phyloP scores from a whole-genome alignment of 2,329 filamentous ascomycete species.

The Neofusicoccum laricinum region DNA sequence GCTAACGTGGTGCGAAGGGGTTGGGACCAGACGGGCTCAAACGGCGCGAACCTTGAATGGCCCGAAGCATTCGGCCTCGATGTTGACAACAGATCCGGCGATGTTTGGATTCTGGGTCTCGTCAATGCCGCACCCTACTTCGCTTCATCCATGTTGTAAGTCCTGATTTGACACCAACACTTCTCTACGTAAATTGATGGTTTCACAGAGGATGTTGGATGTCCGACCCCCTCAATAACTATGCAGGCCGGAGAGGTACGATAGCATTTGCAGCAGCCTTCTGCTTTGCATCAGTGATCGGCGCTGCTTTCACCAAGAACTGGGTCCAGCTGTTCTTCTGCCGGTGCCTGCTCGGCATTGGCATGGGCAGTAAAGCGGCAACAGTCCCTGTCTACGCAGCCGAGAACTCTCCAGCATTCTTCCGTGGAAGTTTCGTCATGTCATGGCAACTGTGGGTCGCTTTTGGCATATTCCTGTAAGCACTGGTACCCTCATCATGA shows the following conservation, averaged over 20 bases:
- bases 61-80: conserved; percentile 52
- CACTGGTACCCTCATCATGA: not conserved
- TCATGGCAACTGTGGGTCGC: conserved; percentile 63
- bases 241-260: conserved; percentile 67
- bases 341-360: conserved; percentile 71
- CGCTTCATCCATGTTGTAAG: conserved; percentile 58
- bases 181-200: not conserved
- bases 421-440: conserved; percentile 77
- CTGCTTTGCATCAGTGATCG: conserved; percentile 43
- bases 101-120: conserved; percentile 59
- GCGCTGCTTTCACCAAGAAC: conserved; percentile 63
- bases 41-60: conserved; percentile 59
- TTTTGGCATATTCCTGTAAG: conserved; percentile 15
- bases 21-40: conserved; percentile 56
- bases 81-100: not conserved
- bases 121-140: conserved; percentile 63
- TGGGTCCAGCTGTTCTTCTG: conserved; percentile 71
- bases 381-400: conserved; percentile 76
- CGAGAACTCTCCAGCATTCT: conserved; percentile 66
- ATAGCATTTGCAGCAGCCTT: conserved; percentile 76
- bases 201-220: conserved; percentile 61
- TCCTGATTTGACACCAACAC: conserved; percentile 19
- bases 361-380: conserved; percentile 73
- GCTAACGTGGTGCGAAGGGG: not conserved
- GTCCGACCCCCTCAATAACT: conserved; percentile 68